Evolutionary conservation across 2,329 filamentous ascomycete genomes (phyloP).

Genomic region (Scytalidium sp.): DNA sequence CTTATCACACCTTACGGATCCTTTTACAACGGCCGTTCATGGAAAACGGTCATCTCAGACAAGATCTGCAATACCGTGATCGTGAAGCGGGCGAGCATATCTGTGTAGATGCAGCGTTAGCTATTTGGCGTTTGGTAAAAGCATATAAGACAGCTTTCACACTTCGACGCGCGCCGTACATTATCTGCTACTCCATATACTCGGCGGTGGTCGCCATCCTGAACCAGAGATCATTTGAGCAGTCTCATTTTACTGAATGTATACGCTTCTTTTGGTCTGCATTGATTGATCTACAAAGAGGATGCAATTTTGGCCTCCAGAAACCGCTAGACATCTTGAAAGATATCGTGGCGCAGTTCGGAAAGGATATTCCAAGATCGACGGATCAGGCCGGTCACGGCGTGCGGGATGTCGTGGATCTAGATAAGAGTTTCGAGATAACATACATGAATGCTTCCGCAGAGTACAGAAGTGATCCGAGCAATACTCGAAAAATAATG

Average conservation of each 20-base stretch:
- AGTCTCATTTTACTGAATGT: constrained; percentile 28
- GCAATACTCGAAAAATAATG: background rate
- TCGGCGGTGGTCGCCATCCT: constrained; percentile 20
- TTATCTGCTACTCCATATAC: constrained; percentile 39
- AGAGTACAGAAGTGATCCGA: background rate
- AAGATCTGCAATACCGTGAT: constrained; percentile 20
- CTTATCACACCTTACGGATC: constrained; percentile 40
- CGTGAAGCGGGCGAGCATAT: constrained; percentile 29
- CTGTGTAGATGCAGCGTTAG: constrained; percentile 31
- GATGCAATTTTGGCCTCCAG: constrained; percentile 34
- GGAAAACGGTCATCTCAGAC: constrained; percentile 25
- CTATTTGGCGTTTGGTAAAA: constrained; percentile 22
- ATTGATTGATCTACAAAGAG: constrained; percentile 31
- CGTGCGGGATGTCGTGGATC: background rate
- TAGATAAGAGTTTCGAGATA: background rate
- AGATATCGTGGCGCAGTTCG: constrained; percentile 24
- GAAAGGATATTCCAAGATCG: background rate
- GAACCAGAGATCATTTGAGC: constrained; percentile 26
- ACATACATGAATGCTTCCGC: background rate
- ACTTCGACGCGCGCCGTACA: constrained; percentile 35
- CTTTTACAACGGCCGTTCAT: constrained; percentile 43
- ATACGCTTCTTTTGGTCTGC: constrained; percentile 36
- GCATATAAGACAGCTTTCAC: constrained; percentile 36
- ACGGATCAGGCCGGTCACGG: background rate
- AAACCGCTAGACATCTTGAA: constrained; percentile 31